A percentile compares a stretch with the other conserved stretches of the same genome.
phyloP scores from a whole-genome alignment of 2,329 filamentous ascomycete species.

The Neopestalotiopsis rosae region DNA sequence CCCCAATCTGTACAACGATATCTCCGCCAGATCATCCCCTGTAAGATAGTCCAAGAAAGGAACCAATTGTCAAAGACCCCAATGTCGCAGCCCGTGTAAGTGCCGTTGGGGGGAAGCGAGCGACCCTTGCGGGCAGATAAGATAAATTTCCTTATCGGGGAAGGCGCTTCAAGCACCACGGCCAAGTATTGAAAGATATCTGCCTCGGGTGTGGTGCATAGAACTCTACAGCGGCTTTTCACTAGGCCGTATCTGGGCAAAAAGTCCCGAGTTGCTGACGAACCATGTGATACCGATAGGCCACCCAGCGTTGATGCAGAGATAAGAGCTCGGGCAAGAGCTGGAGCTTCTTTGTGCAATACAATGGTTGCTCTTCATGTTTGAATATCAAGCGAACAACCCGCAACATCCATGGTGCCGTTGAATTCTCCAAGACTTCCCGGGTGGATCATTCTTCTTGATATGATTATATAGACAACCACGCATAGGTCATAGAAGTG shows the following conservation, averaged over 20 bases:
- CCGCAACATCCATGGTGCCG: too few relatives aligned
- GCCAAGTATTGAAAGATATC: neutral
- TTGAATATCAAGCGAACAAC: neutral
- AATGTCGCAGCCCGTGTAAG: neutral
- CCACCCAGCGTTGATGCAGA: neutral
- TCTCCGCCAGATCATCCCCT: neutral
- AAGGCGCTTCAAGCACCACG: neutral
- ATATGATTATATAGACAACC: too few relatives aligned
- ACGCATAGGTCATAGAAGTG: too few relatives aligned
- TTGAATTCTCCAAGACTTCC: too few relatives aligned
- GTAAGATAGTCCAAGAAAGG: neutral
- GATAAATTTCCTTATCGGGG: neutral
- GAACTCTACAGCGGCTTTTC: neutral
- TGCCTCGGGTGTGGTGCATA: neutral
- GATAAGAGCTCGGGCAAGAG: neutral
- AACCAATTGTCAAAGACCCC: neutral
- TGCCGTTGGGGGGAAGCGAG: neutral
- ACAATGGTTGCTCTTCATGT: neutral
- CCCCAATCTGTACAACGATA: neutral
- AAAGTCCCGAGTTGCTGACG: constrained; percentile 7
- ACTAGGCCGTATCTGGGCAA: constrained; percentile 1
- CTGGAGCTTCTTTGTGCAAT: neutral
- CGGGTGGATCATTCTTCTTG: too few relatives aligned
- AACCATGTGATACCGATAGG: neutral
- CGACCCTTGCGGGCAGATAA: neutral